Percentiles rank a stretch among this genome's conserved stretches.
These are phyloP conservation scores for Fusarium acutatum DNA, from an alignment of 2,329 filamentous ascomycete genomes.

Conservation along the genomic window DNA sequence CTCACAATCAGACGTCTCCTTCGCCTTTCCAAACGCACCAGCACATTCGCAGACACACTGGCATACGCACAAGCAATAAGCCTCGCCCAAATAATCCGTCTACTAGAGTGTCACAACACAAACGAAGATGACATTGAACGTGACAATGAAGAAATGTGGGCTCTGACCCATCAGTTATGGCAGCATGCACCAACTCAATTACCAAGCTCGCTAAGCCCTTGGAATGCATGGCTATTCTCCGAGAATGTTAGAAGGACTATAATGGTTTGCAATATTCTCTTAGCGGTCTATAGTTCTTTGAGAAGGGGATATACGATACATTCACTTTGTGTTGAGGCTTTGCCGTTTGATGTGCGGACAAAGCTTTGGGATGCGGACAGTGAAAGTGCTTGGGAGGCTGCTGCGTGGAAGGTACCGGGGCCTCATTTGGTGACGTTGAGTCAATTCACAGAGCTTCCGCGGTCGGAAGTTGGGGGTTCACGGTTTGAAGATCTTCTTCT, in stretches of 20 bases:
- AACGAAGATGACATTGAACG: not conserved
- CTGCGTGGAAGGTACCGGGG: fast-evolving
- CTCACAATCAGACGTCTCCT: not conserved
- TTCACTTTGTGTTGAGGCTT: not conserved
- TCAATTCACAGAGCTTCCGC: not conserved
- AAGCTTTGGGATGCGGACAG: not conserved
- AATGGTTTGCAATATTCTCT: not conserved
- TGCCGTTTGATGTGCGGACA: conserved; percentile 2
- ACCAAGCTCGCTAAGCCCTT: not conserved
- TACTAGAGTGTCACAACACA: not conserved
- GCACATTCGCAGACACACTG: not conserved
- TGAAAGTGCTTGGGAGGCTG: not conserved
- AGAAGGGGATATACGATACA: conserved; percentile 5
- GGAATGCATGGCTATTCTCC: conserved; percentile 10
- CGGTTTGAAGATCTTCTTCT: conserved; percentile 1
- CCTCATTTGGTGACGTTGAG: not conserved
- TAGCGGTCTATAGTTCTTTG: not conserved
- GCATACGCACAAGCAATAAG: not conserved
- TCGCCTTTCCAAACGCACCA: not conserved
- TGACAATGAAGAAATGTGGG: conserved; percentile 1
- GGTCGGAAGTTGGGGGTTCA: fast-evolving
- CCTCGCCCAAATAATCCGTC: not conserved
- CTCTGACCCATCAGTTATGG: not conserved
- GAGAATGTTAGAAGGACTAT: conserved; percentile 4
- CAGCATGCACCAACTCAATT: not conserved